Conservation (phyloP, 164 flowering plant genomes). For the Taxillus chinensis region DNA sequence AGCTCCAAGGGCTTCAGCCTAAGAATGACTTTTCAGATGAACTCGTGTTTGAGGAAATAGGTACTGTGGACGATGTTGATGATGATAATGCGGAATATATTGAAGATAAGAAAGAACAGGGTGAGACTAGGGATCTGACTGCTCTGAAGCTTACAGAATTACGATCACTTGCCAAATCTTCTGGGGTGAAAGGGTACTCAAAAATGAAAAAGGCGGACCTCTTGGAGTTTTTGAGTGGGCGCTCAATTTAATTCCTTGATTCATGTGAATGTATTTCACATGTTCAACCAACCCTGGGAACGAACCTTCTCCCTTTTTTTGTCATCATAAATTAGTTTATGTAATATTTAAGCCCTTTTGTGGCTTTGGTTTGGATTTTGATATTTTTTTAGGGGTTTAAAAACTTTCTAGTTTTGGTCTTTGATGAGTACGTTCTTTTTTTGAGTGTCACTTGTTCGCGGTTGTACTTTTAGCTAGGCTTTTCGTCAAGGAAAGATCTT, state of each 20-base stretch:
- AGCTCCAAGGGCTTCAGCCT: constrained; percentile 7
- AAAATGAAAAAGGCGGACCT: constrained; percentile 81
- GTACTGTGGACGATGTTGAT: constrained; percentile 27
- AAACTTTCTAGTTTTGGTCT: too few relatives aligned
- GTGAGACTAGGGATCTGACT: constrained; percentile 30
- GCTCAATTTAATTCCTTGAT: constrained; percentile 14
- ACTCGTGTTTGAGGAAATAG: constrained; percentile 16
- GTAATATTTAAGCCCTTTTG: neutral
- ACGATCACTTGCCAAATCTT: constrained; percentile 68
- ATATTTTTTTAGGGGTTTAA: too few relatives aligned
- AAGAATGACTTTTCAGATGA: constrained; percentile 8
- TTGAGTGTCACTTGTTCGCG: too few relatives aligned
- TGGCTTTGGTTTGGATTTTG: too few relatives aligned
- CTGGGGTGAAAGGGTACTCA: constrained; percentile 80
- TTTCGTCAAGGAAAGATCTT: too few relatives aligned
- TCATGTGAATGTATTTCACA: neutral
- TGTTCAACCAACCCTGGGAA: neutral
- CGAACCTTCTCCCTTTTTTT: neutral
- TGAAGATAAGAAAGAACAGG: constrained; percentile 17
- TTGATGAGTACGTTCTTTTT: too few relatives aligned
- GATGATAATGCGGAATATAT: constrained; percentile 2
- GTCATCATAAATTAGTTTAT: neutral
- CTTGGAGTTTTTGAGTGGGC: constrained; percentile 41
- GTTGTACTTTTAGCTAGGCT: too few relatives aligned
- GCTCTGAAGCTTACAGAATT: constrained; percentile 60